Evolutionary conservation across 768 basidiomycete species (phyloP).

Genomic region (Lenzites betulinus): DNA sequence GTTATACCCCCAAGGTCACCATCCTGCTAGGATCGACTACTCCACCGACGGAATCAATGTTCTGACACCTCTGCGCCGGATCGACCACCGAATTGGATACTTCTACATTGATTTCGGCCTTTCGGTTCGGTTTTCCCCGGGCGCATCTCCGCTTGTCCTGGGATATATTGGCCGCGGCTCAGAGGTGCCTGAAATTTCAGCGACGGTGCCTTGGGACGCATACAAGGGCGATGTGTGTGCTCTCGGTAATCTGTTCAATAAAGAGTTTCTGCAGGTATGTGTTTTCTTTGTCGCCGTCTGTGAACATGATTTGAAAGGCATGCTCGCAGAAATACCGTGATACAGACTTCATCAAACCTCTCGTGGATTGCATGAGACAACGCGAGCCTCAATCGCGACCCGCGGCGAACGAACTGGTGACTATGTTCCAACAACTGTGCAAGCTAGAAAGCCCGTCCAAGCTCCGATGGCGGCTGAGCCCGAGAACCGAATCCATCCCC

Average conservation of each 20-base stretch:
- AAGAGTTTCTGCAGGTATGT: conserved; percentile 18
- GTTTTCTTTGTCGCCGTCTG: not conserved
- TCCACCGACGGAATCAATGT: conserved; percentile 37
- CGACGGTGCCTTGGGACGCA: conserved; percentile 23
- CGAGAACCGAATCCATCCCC: conserved; percentile 8
- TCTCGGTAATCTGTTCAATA: conserved; percentile 30
- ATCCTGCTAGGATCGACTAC: conserved; percentile 29
- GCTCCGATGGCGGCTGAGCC: conserved; percentile 14
- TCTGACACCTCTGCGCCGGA: conserved; percentile 33
- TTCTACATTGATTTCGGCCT: conserved; percentile 26
- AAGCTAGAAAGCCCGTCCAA: not conserved
- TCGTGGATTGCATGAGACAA: conserved; percentile 18
- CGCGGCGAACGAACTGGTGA: conserved; percentile 4
- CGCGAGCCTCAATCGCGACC: conserved; percentile 10
- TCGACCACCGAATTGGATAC: conserved; percentile 36
- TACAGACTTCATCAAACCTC: conserved; percentile 17
- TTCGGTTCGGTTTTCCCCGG: conserved; percentile 16
- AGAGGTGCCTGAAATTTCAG: conserved; percentile 24
- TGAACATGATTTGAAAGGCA: not conserved
- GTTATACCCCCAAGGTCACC: conserved; percentile 20
- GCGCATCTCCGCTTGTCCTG: conserved; percentile 13
- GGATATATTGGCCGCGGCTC: conserved; percentile 20
- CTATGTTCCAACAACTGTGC: conserved; percentile 9
- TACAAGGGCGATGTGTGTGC: conserved; percentile 30
- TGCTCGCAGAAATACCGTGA: conserved; percentile 14